These are phyloP conservation scores for Ophiocordyceps polyrhachis-furcata DNA, from an alignment of 2,329 filamentous ascomycete species.

Conservation along the genomic window DNA sequence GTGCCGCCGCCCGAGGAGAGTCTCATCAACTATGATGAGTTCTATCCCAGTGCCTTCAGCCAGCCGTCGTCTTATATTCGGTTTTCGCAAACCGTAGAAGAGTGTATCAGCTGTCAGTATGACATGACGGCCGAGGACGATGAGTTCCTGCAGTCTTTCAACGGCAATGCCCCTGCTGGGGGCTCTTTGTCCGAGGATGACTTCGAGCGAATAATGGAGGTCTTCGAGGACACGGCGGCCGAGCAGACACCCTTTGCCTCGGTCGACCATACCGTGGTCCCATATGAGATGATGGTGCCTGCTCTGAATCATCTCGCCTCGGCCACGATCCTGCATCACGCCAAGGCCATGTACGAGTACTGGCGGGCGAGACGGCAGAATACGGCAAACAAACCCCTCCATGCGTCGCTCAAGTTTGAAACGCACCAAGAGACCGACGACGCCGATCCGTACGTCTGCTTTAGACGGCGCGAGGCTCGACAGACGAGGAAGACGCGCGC, in stretches of 20 bases:
- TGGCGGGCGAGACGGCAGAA: conserved; percentile 59
- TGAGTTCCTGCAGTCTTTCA: conserved; percentile 66
- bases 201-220: conserved; percentile 86
- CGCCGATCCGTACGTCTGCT: conserved; percentile 93
- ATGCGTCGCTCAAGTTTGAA: conserved; percentile 77
- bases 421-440: conserved; percentile 89
- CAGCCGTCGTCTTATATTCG: conserved; percentile 89
- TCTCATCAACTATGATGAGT: conserved; percentile 65
- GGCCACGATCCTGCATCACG: conserved; percentile 32
- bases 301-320: conserved; percentile 36
- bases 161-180: conserved; percentile 48
- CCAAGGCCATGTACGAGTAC: conserved; percentile 72
- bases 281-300: conserved; percentile 58
- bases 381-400: conserved; percentile 51
- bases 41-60: conserved; percentile 64
- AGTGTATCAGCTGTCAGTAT: conserved; percentile 79
- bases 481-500: conserved; percentile 89
- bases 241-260: conserved; percentile 75
- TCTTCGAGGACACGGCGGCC: conserved; percentile 76
- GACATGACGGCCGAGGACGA: conserved; percentile 89
- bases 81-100: conserved; percentile 95
- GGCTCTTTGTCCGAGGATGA: conserved; percentile 67
- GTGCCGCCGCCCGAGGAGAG: conserved; percentile 46
- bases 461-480: conserved; percentile 82
- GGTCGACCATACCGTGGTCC: conserved; percentile 71